Conservation (phyloP, 345 rosid species). For the Atalantia buxifolia region DNA sequence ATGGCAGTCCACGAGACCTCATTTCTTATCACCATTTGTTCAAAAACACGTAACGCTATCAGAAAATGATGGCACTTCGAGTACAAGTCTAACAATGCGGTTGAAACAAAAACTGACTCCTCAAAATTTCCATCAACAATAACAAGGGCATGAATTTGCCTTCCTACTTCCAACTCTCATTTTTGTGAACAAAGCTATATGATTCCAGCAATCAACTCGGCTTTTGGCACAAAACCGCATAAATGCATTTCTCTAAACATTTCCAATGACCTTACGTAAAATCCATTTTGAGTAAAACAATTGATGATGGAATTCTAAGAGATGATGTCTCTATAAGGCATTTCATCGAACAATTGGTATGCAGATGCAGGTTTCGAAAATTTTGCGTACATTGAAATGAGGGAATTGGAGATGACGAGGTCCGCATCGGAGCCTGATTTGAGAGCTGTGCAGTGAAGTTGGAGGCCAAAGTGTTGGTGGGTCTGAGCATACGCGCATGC, state of each 20-base stretch:
- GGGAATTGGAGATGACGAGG: slow-evolving; percentile 42
- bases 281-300: slow-evolving; percentile 35
- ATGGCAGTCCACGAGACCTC: slow-evolving; percentile 59
- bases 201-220: slow-evolving; percentile 46
- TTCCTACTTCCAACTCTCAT: slow-evolving; percentile 24
- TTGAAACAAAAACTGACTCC: slow-evolving; percentile 32
- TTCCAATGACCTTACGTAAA: slow-evolving; percentile 20
- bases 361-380: slow-evolving; percentile 19
- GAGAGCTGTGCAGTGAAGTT: slow-evolving; percentile 37
- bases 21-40: slow-evolving; percentile 35
- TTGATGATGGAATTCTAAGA: slow-evolving; percentile 43
- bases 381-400: slow-evolving; percentile 42
- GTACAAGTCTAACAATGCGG: slow-evolving; percentile 52
- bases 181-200: slow-evolving; percentile 32
- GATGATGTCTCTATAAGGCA: slow-evolving; percentile 39
- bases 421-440: slow-evolving; percentile 44
- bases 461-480: slow-evolving; percentile 27
- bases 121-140: slow-evolving; percentile 36
- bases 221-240: slow-evolving; percentile 39
- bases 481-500: slow-evolving; percentile 33
- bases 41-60: slow-evolving; percentile 36
- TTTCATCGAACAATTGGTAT: slow-evolving; percentile 36
- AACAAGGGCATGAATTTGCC: slow-evolving; percentile 45
- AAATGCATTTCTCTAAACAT: slow-evolving; percentile 36
- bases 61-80: slow-evolving; percentile 30